Evolutionary conservation across 176 grass and related monocot species (phyloP), one percentile per base, ranked within the genome.

Genomic region (Ensete glaucum): DNA sequence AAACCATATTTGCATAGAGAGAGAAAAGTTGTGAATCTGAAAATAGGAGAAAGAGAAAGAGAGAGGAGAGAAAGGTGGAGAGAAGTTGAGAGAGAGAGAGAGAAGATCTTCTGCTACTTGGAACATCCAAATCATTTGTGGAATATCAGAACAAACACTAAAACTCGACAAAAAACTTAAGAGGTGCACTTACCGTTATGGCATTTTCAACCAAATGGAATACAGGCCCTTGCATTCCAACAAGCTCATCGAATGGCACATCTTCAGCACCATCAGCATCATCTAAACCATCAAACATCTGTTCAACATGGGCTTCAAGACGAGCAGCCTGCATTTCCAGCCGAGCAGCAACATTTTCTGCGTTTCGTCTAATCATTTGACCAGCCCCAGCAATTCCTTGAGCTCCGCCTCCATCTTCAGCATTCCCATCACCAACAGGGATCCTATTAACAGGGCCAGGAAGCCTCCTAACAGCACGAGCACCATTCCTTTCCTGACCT

Each of bases 121-220:
- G 4, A 43, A 43, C 34, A 43, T 43, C 34, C 34, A 43, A 43
- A 43, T 43, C 34, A 43, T 43, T 43, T 3, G 34, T 43, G 34
- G 34, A 43, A 43, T 43, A 43, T 43, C 34, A 43, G 34, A 43
- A 43, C 34, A 70, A 70, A 70, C 11, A 3, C 17, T 15, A 53
- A 51, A 10, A 66, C 1, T 25, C 66, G 27, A 52, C 34, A 43
- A 43, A 54, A 53, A 73, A 34, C 53, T 11, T 34, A 66, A 50
- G 53, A 7, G 21, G 54, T 9, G 1, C n/a, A 50, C 90, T 85
- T 84, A 99, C 96, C 26, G 96, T 99, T 63, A 99, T 99, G 63
- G 96, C 96, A 15, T 99, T 99, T 85, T 99, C 96, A 74, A 99
- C 96, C 83, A 99, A 84, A 83, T 99, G 96, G 66, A 99, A 99